Evolutionary conservation across 176 grass and related monocot genomes (phyloP).

Genomic region (Musa itinerans): DNA sequence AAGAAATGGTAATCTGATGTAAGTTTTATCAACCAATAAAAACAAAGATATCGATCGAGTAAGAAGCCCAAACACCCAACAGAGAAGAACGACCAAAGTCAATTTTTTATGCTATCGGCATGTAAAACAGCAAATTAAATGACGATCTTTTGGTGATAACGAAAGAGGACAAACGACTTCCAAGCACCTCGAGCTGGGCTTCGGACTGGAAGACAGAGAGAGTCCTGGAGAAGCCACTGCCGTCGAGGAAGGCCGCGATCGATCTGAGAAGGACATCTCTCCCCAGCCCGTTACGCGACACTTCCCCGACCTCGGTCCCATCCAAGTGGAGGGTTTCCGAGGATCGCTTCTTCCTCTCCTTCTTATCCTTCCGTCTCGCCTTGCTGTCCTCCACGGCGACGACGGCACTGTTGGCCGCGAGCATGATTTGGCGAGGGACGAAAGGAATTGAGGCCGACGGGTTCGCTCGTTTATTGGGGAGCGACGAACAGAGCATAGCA

Average conservation of each 20-base stretch:
- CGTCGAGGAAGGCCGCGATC: slow-evolving; percentile 66
- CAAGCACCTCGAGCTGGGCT: slow-evolving; percentile 50
- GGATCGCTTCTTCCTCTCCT: slow-evolving; percentile 20
- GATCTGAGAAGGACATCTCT: slow-evolving; percentile 39
- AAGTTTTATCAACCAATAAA: too few relatives aligned
- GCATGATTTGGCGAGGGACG: slow-evolving; percentile 51
- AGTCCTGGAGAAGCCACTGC: slow-evolving; percentile 42
- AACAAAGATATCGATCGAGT: too few relatives aligned
- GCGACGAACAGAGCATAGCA: not conserved
- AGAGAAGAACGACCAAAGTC: not conserved
- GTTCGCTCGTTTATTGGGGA: slow-evolving; percentile 2
- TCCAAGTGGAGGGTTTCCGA: slow-evolving; percentile 8
- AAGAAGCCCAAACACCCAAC: not conserved
- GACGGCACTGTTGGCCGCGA: slow-evolving; percentile 24
- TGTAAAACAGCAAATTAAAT: not conserved
- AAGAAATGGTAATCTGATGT: too few relatives aligned
- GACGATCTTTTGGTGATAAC: too few relatives aligned
- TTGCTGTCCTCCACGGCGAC: slow-evolving; percentile 32
- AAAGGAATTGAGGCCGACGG: slow-evolving; percentile 42
- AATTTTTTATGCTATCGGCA: not conserved
- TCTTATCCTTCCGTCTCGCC: slow-evolving; percentile 14
- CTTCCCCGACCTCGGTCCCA: not conserved
- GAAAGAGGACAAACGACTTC: not conserved
- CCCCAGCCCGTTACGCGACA: slow-evolving; percentile 3
- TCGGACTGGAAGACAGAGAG: slow-evolving; percentile 57